A percentile compares a stretch with the other conserved stretches of the same genome.
phyloP scores from a whole-genome alignment of 345 rosid species.

The Lumnitzera racemosa region DNA sequence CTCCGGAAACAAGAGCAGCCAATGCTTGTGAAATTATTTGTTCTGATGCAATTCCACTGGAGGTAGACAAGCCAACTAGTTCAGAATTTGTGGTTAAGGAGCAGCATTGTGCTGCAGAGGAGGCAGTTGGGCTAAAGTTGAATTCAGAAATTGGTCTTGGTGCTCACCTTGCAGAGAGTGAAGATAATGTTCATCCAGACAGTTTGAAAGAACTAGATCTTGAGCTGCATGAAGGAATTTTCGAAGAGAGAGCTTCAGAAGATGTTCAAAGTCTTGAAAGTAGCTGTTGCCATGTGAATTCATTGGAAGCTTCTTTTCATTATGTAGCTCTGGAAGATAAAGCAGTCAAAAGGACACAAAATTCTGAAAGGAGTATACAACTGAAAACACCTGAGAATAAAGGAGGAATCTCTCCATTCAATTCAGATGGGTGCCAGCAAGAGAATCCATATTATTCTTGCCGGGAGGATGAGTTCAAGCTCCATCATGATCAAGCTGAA shows the following conservation, averaged over 20 bases:
- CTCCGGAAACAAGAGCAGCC: neutral
- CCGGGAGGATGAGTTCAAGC: neutral
- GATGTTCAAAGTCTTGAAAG: neutral
- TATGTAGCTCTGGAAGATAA: neutral
- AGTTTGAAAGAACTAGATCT: conserved; percentile 4
- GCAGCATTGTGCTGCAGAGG: too few species aligned
- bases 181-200: neutral
- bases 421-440: neutral
- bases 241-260: conserved; percentile 2
- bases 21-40: neutral
- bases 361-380: neutral
- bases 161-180: neutral
- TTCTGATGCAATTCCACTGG: conserved; percentile 1
- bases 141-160: too few species aligned
- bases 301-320: too few species aligned
- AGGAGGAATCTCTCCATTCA: neutral
- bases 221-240: conserved; percentile 7
- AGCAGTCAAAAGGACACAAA: neutral
- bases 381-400: neutral
- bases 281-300: too few species aligned
- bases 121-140: too few species aligned
- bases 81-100: too few species aligned
- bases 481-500: conserved; percentile 1
- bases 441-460: neutral
- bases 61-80: too few species aligned